A percentile compares a stretch with the other conserved stretches of the same genome.
These are phyloP conservation scores for Papiliotrema flavescens DNA, from an alignment of 1,284 basidiomycete species.

Conservation along the genomic window DNA sequence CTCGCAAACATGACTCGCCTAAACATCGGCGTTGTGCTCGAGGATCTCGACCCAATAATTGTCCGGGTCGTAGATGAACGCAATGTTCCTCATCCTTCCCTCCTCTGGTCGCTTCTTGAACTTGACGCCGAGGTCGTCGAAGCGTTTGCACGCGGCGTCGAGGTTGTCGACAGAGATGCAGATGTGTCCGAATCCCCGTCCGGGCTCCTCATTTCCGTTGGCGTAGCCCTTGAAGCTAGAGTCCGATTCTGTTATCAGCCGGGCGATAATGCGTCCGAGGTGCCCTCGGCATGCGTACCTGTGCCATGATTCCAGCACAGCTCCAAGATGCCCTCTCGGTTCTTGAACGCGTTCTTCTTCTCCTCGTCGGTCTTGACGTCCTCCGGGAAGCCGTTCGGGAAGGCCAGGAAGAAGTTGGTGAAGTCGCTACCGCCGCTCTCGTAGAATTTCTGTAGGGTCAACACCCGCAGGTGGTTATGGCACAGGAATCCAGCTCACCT, in stretches of 20 bases:
- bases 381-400: constrained; percentile 36
- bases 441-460: constrained; percentile 17
- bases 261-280: not conserved
- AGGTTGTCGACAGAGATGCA: constrained; percentile 75
- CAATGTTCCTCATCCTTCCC: constrained; percentile 70
- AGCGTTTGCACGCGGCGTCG: constrained; percentile 75
- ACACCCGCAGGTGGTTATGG: not conserved
- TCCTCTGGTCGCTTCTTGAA: constrained; percentile 88
- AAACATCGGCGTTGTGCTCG: constrained; percentile 21
- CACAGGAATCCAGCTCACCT: constrained; percentile 41
- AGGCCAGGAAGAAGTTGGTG: constrained; percentile 48
- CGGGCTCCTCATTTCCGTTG: constrained; percentile 78
- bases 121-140: constrained; percentile 73
- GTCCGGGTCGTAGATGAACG: constrained; percentile 86
- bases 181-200: constrained; percentile 79
- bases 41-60: constrained; percentile 60
- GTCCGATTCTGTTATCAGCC: constrained; percentile 57
- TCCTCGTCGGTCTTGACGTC: constrained; percentile 36
- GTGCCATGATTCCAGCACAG: constrained; percentile 89
- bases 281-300: constrained; percentile 40
- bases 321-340: constrained; percentile 62
- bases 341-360: constrained; percentile 38
- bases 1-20: not conserved
- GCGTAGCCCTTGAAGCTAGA: constrained; percentile 72
- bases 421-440: constrained; percentile 45